Conservation (phyloP, 352 stramenopile species). For the Pythium rhizo-oryzae region DNA sequence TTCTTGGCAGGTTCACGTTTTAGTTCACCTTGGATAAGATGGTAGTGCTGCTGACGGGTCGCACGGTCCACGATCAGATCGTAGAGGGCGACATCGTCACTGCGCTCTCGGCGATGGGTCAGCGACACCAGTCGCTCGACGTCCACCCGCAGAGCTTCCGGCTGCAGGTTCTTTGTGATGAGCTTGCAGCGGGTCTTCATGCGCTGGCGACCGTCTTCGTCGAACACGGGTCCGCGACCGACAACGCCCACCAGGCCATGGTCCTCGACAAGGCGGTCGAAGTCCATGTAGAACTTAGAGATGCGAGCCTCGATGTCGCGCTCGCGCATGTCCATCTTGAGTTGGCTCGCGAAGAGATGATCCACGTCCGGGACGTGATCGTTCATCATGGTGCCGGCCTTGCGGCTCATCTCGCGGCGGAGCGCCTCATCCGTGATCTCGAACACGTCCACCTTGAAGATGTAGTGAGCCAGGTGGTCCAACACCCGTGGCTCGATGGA, state of each 20-base stretch:
- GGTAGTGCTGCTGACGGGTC: slow-evolving; percentile 19
- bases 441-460: slow-evolving; percentile 3
- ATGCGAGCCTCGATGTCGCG: slow-evolving; percentile 24
- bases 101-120: slow-evolving; percentile 14
- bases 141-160: slow-evolving; percentile 24
- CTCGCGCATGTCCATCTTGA: slow-evolving; percentile 21
- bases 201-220: slow-evolving; percentile 7
- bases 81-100: slow-evolving; percentile 17
- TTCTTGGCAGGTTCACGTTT: background rate
- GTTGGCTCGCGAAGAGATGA: background rate
- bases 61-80: slow-evolving; percentile 26
- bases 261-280: slow-evolving; percentile 26
- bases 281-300: slow-evolving; percentile 24
- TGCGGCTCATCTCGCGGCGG: background rate
- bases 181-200: slow-evolving; percentile 30
- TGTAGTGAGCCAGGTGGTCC: slow-evolving; percentile 8
- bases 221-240: background rate
- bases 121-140: slow-evolving; percentile 17
- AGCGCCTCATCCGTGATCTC: slow-evolving; percentile 18
- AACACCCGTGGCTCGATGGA: slow-evolving; percentile 3
- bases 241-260: slow-evolving; percentile 11
- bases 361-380: slow-evolving; percentile 3
- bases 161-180: slow-evolving; percentile 10
- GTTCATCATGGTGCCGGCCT: slow-evolving; percentile 1
- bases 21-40: slow-evolving; percentile 12